Evolutionary conservation across 805 yeast genomes (phyloP).

Genomic region (Helenozyma rhizophorensis): DNA sequence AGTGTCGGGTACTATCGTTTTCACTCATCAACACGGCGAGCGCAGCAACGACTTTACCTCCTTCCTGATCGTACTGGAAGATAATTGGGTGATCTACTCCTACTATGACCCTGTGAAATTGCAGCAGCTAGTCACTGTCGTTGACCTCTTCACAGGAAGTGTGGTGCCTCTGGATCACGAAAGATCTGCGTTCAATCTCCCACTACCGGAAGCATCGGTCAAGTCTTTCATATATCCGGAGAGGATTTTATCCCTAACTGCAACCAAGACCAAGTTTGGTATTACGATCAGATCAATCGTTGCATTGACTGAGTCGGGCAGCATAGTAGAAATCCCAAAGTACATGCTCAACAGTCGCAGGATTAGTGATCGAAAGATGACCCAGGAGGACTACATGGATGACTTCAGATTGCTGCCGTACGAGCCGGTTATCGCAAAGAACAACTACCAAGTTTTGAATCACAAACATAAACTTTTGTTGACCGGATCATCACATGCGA

Average conservation of each 20-base stretch:
- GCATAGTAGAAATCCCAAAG: conserved; percentile 68
- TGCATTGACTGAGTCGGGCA: conserved; percentile 55
- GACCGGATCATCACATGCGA: conserved; percentile 7
- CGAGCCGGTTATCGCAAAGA: conserved; percentile 50
- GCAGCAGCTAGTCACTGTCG: conserved; percentile 57
- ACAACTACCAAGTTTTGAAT: conserved; percentile 28
- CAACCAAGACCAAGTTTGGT: conserved; percentile 60
- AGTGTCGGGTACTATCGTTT: conserved; percentile 61
- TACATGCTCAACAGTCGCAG: conserved; percentile 64
- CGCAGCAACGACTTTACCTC: conserved; percentile 36
- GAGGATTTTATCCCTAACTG: conserved; percentile 45
- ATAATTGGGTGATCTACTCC: conserved; percentile 76
- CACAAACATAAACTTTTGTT: conserved; percentile 31
- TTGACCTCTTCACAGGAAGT: conserved; percentile 61
- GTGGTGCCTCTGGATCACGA: conserved; percentile 8
- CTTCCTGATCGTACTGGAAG: conserved; percentile 62
- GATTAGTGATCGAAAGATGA: conserved; percentile 47
- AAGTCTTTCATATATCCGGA: conserved; percentile 65
- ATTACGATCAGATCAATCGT: conserved; percentile 66
- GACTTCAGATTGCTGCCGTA: conserved; percentile 63
- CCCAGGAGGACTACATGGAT: conserved; percentile 44
- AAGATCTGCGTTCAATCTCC: conserved; percentile 31
- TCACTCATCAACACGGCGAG: conserved; percentile 34
- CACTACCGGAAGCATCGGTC: conserved; percentile 45
- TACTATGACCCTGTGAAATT: no score